Evolutionary conservation across 2,329 filamentous ascomycete species (phyloP), one percentile per base, ranked within the genome.

Genomic region (Geosmithia flava): DNA sequence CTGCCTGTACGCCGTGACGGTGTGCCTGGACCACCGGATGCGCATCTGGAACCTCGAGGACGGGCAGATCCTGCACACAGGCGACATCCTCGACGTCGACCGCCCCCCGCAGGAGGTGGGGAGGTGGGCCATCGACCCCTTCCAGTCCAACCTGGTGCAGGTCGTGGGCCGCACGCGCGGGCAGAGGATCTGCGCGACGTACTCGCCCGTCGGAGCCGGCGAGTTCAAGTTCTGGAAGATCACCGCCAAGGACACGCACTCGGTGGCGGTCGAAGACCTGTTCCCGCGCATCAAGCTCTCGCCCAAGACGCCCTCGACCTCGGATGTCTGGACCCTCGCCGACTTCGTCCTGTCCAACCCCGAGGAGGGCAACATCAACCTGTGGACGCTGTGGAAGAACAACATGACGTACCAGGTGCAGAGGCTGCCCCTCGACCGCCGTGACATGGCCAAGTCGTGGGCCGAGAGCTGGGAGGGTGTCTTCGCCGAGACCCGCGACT

Each of bases 141-240:
- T 81, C 5, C 87, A 93, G 58, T 76, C 78, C 15, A 86, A 86
- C 50, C 72, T 95, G 13, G 73, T 96, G 49, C 81, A 83, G 49
- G 71, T 95, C 17, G 73, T 90, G 47, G 78, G 81, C 15, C 71
- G 67, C 41, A 68, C 61, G 42, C 67, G 70, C 23, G 76, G 77
- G 16, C 70, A 70, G 48, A 68, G 74, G 40, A 62, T 79, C 15
- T 77, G 91, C 47, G 80, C 87, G 39, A 91, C 88, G 8, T 95
- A 89, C 63, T 96, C 90, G 11, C 91, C 93, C 1, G 80, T 93
- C 53, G 85, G 89, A 29, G 78, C 82, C 41, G 86, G 93, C 37
- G 84, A 91, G 60, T 97, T 98, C 74, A 97, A 95, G 63, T 90
- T 98, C 60, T 98, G 90, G 87, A 74, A 69, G 53, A 66, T 80